phyloP scores from a whole-genome alignment of 139 green algal genomes.

The Marvania coccoides region DNA sequence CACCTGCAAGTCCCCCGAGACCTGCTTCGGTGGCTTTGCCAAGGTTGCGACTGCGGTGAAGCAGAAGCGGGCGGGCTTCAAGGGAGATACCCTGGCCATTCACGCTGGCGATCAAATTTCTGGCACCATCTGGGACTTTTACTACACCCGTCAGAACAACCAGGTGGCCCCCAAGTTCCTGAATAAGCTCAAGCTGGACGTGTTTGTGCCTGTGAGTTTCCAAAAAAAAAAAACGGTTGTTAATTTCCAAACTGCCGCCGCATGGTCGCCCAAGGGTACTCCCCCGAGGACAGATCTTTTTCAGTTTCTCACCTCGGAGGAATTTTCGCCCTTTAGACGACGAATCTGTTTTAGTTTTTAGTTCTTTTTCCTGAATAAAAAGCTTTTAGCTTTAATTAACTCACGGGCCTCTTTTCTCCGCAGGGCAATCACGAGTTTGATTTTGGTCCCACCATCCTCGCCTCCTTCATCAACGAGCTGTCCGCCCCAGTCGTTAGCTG shows the following conservation, averaged over 20 bases:
- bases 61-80: background rate
- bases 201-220: background rate
- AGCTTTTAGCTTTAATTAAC: too few relatives aligned
- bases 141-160: background rate
- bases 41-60: background rate
- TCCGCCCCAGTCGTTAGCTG: slow-evolving; percentile 16
- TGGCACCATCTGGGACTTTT: background rate
- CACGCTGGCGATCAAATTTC: slow-evolving; percentile 1
- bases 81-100: background rate
- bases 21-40: slow-evolving; percentile 1
- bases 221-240: too few relatives aligned
- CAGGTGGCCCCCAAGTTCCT: background rate
- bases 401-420: too few relatives aligned
- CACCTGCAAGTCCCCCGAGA: background rate
- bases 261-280: too few relatives aligned
- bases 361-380: background rate
- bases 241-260: too few relatives aligned
- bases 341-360: too few relatives aligned
- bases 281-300: too few relatives aligned
- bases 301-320: too few relatives aligned
- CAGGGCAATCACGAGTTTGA: slow-evolving; percentile 7
- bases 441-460: background rate
- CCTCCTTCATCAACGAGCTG: background rate
- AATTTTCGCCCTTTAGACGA: too few relatives aligned
- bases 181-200: background rate